A percentile compares a stretch with the other conserved stretches of the same genome.
These are phyloP conservation scores for Calonectria henricotiae DNA, from an alignment of 2,329 filamentous ascomycete species.

Conservation along the genomic window DNA sequence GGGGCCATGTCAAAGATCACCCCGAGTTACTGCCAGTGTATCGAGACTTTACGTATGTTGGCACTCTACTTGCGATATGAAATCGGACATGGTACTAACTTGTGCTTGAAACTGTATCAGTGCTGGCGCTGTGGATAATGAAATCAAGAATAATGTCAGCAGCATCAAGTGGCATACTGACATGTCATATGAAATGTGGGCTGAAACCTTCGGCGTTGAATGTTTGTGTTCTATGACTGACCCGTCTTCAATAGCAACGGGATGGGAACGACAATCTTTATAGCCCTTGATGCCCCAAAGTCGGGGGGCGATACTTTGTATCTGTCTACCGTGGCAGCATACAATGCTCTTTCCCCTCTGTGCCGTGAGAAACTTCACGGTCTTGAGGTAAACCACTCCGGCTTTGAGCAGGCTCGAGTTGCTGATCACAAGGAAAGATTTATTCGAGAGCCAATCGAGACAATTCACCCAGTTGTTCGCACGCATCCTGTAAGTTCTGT, in stretches of 20 bases:
- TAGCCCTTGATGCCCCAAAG: constrained; percentile 10
- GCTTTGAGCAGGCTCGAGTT: constrained; percentile 28
- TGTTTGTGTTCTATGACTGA: constrained; percentile 34
- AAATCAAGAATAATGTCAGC: constrained; percentile 50
- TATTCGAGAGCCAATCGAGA: constrained; percentile 42
- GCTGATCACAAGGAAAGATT: constrained; percentile 23
- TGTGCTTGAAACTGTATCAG: not conserved
- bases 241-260: constrained; percentile 14
- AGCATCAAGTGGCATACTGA: constrained; percentile 61
- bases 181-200: constrained; percentile 60
- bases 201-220: constrained; percentile 50
- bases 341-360: constrained; percentile 23
- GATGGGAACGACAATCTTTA: constrained; percentile 59
- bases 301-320: constrained; percentile 35
- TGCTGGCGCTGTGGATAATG: constrained; percentile 35
- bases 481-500: constrained; percentile 56
- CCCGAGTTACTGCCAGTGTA: constrained; percentile 9
- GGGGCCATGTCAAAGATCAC: constrained; percentile 36
- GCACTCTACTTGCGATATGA: not conserved
- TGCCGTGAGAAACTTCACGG: constrained; percentile 32
- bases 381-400: constrained; percentile 31
- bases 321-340: constrained; percentile 28
- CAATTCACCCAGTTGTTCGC: constrained; percentile 69
- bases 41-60: constrained; percentile 36
- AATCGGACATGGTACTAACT: not conserved